Base-by-base conservation (phyloP, 805 yeast genomes). In the Lipomyces anomalus region DNA sequence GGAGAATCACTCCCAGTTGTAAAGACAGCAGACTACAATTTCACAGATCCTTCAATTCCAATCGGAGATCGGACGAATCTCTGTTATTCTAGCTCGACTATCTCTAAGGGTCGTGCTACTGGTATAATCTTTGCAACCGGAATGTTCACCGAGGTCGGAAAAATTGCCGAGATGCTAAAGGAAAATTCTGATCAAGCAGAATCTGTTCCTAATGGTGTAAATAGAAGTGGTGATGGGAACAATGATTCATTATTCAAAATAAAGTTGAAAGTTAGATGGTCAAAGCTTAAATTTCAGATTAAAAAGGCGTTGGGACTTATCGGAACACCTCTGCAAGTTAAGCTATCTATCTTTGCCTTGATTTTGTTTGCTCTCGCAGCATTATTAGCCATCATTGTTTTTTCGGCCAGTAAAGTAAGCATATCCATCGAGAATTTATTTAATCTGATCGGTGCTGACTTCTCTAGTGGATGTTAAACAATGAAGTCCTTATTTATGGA, bases 401-500 rank as follows among this genome's bases (percentile, higher is more conserved):
- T 86, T 92, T 92, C 82, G 1, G 78, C 94, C 6, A 94, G 86
- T 64, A 76, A 74, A 49, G 79, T 86, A 64, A 57, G 68, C 16
- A 92, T 84, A 28, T 32, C 21, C 22, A 6, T 13, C 9, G n/a
- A 9, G n/a, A 16, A 34, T 11, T n/a, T 6, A 36, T 38, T 39
- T 21, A 1, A 34, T 22, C 11, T 22, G 20, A 7, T 23, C 16
- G 4, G 17, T 22, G 18, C 4, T 5, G 6, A 17, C 16, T 39
- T 39, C 17, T 0, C 20, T 28, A 45, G 47, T 50, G 52, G 52
- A 16, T 29, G 18, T 45, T 50, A 20, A 79, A 78, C 56, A 76
- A 72, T 46, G 86, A 85, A 56, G 92, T 86, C 24, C 95, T 94
- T n/a, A 79, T 86, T 40, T 86, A 86, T 61, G 95, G 95, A 22